Base-by-base conservation (phyloP, 2,329 filamentous ascomycete species). In the Colletotrichum abscissum region DNA sequence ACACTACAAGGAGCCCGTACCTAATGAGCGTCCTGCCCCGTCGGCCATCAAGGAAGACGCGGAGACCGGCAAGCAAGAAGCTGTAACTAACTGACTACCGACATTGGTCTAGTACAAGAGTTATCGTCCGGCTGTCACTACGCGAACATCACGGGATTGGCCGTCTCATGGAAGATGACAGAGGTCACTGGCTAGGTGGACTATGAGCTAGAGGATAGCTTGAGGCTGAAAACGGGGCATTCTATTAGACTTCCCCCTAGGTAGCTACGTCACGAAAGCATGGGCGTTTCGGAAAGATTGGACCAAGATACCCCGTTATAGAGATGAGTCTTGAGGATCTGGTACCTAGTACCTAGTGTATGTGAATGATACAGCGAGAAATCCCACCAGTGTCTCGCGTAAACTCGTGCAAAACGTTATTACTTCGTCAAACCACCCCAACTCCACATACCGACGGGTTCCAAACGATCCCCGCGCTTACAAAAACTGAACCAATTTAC, bases 1-100 rank as follows among this genome's bases (percentile, higher is more conserved):
- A 26, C 81, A 86, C 22, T 95, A 89, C 87, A 93, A 91, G 80
- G 82, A 88, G 28, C 92, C 92, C 0, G 78, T 79, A 3, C 77
- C 76, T 1, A 84, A 84, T 33, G 81, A 86, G 16, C 84, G 88
- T 0, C 85, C 85, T 3, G 82, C 85, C 2, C 86, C 84, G 4
- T 89, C 86, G 1, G 81, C 86, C 2, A 77, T 84, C 12, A 77
- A 86, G 63, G 80, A 77, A 2, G 79, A 60, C 12, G 58, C 4
- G 30, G 11, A 57, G 14, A 56, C 42, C 12, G 35, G 5, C 3
- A 19, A 49, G 5, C n/a, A 8, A 26, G 49, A 28, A 7, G 12
- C 6, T n/a, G 28, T n/a, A 22, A 26, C 19, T 8, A 16, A 35
- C 5, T 42, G 38, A 16, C 38, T 42, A 8, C 19, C 16, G 19